Evolutionary conservation across 129 eudicot species (phyloP), one percentile per base, ranked within the genome.

Genomic region (Lactuca saligna): DNA sequence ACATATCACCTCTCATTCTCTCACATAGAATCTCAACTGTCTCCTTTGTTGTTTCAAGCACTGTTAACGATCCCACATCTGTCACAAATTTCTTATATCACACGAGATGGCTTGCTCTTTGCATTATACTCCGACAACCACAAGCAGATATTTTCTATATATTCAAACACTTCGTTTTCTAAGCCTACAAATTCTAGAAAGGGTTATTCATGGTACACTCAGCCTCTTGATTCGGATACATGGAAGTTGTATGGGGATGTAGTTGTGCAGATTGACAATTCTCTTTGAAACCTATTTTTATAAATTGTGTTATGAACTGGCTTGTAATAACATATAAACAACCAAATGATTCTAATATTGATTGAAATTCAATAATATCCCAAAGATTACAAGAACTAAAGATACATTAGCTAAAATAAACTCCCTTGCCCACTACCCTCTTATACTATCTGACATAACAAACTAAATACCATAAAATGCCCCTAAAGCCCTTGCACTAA

Each of bases 31-130:
- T 13, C 82, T 2, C 55, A 78, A 91, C 87, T 90, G 78, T 85
- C 81, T 54, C 83, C 91, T 15, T 6, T 70, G 38, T n/a, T 90
- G 64, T 84, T 84, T 70, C 82, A 82, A 82, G 87, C 91, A 44
- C 25, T 84, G 49, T 51, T 73, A 41, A 75, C 83, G 54, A 69
- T 84, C 54, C 95, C 95, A 10, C 71, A 73, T 50, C 12, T 80
- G 41, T 73, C 87, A 17, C 87, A 90, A 64, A 79, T 79, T 54
- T 75, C 91, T 7, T 90, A 70, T 57, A 84, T 84, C 68, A 68
- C 81, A 59, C 61, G 57, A 54, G 82, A 87, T 71, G 95, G 87
- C 17, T 8, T 87, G 25, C 73, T 85, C 65, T 82, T 84, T 63
- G 82, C 87, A 1, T 82, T 84, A 63, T 78, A 65, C 71, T 66